Evolutionary conservation across 1,284 basidiomycete genomes (phyloP).

Genomic region (Leccinum subrobustum): DNA sequence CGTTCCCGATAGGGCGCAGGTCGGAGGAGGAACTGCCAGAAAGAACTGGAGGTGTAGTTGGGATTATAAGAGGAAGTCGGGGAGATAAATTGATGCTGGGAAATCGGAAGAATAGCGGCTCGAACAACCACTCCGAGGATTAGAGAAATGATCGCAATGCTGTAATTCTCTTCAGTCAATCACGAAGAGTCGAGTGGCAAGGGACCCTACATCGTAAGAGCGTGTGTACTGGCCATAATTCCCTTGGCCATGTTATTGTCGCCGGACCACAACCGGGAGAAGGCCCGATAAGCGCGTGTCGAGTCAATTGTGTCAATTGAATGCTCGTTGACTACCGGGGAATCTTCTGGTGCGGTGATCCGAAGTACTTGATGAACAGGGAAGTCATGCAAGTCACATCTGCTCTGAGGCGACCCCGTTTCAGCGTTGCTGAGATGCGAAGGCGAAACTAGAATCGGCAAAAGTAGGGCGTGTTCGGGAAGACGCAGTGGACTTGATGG

Average conservation of each 20-base stretch:
- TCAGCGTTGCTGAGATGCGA: constrained; percentile 32
- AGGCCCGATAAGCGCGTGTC: constrained; percentile 41
- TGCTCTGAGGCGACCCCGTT: constrained; percentile 40
- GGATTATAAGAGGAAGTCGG: constrained; percentile 11
- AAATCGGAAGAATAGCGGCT: constrained; percentile 47
- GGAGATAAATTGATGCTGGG: constrained; percentile 30
- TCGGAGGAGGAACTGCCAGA: constrained; percentile 34
- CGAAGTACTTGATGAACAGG: constrained; percentile 42
- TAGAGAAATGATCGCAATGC: constrained; percentile 64
- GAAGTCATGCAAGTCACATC: constrained; percentile 49
- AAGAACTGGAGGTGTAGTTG: constrained; percentile 25
- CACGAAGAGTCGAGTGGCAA: constrained; percentile 9
- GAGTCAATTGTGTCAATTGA: constrained; percentile 44
- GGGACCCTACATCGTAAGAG: constrained; percentile 57
- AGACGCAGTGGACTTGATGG: constrained; percentile 47
- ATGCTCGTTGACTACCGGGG: constrained; percentile 46
- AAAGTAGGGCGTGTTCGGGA: constrained; percentile 54
- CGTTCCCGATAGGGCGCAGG: constrained; percentile 39
- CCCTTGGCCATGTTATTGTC: constrained; percentile 38
- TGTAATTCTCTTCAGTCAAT: constrained; percentile 30
- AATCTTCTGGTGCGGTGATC: constrained; percentile 34
- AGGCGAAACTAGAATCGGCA: constrained; percentile 52
- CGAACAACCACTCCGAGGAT: constrained; percentile 66
- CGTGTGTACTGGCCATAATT: constrained; percentile 46
- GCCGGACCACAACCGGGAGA: constrained; percentile 45